Percentiles rank a stretch among this genome's conserved stretches.
These are phyloP conservation scores for Aspergillus hiratsukae DNA, from an alignment of 2,329 filamentous ascomycete genomes.

Conservation along the genomic window DNA sequence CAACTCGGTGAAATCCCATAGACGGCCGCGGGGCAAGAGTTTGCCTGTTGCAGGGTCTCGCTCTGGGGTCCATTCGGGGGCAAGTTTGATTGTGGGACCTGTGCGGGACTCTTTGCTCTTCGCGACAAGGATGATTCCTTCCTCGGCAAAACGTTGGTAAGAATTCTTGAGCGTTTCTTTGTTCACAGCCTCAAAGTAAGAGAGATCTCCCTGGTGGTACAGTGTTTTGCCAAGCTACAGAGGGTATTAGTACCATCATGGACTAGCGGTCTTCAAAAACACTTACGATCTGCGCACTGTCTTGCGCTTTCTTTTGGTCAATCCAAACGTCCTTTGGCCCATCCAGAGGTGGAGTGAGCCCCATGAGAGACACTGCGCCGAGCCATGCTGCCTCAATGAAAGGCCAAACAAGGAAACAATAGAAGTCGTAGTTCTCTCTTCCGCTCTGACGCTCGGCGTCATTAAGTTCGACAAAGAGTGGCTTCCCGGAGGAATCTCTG, in stretches of 20 bases:
- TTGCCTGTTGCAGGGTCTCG: slow-evolving; percentile 59
- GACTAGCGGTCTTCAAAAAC: no score
- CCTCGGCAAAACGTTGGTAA: slow-evolving; percentile 81
- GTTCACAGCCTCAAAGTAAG: slow-evolving; percentile 97
- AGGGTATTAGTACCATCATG: slow-evolving; percentile 11
- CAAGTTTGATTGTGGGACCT: slow-evolving; percentile 56
- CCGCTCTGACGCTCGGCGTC: slow-evolving; percentile 71
- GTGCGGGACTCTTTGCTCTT: slow-evolving; percentile 55
- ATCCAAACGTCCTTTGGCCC: slow-evolving; percentile 68
- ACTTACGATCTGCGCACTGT: slow-evolving; percentile 72
- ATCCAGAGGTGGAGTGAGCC: slow-evolving; percentile 68
- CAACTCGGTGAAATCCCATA: slow-evolving; percentile 90
- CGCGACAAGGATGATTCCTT: slow-evolving; percentile 75
- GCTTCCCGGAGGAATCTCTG: slow-evolving; percentile 49
- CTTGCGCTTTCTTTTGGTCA: slow-evolving; percentile 70
- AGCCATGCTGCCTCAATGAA: slow-evolving; percentile 96
- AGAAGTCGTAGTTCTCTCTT: slow-evolving; percentile 95
- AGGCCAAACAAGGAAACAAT: slow-evolving; percentile 97
- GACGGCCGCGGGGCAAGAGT: slow-evolving; percentile 64
- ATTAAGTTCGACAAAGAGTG: slow-evolving; percentile 69
- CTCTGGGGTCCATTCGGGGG: slow-evolving; percentile 68
- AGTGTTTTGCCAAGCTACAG: slow-evolving; percentile 82
- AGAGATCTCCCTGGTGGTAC: slow-evolving; percentile 94
- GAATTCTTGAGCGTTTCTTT: slow-evolving; percentile 96
- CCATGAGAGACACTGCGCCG: slow-evolving; percentile 80